Evolutionary conservation across 345 rosid species (phyloP), one percentile per base, ranked within the genome.

Genomic region (Hevea brasiliensis): DNA sequence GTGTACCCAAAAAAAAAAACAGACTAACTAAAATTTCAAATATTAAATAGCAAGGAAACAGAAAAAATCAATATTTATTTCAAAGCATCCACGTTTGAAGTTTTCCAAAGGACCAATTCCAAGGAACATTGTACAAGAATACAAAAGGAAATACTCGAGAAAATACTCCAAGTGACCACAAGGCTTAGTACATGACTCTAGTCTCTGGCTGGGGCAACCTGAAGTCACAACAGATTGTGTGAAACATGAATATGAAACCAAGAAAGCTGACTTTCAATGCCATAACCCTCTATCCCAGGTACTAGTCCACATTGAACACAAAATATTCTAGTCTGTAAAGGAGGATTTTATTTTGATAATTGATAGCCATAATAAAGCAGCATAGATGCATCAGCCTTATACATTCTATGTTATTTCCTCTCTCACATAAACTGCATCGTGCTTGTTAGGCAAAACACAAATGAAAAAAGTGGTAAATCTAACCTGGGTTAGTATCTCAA

Each of bases 401-500:
- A 42, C 67, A 45, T 14, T 12, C 23, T 50, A 59, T 54, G 18
- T 59, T 11, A 20, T 35, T 23, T 47, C 74, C 67, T 24, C 68
- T 65, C 9, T 62, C 27, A 50, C 37, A 29, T n/a, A 58, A 47
- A 56, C 71, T 35, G 66, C 44, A 56, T 37, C 48, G 45, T 50
- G 63, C 54, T 62, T 61, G 8, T 32, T 56, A 7, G 14, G 26
- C 42, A 17, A 57, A 61, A 51, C 20, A 51, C 0, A 68, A 45
- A 67, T 8, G 61, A 50, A 70, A 26, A 56, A 12, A 35, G 57
- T 73, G 47, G 20, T 61, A 65, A 41, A 45, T 48, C 60, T 44
- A 26, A 76, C 85, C 83, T 82, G 85, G 37, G 85, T 67, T 61
- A 82, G 54, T 32, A 73, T 76, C 74, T 82, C 85, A 56, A 82